phyloP scores from a whole-genome alignment of 2,329 filamentous ascomycete genomes.

The Phaeosphaeria sp. region DNA sequence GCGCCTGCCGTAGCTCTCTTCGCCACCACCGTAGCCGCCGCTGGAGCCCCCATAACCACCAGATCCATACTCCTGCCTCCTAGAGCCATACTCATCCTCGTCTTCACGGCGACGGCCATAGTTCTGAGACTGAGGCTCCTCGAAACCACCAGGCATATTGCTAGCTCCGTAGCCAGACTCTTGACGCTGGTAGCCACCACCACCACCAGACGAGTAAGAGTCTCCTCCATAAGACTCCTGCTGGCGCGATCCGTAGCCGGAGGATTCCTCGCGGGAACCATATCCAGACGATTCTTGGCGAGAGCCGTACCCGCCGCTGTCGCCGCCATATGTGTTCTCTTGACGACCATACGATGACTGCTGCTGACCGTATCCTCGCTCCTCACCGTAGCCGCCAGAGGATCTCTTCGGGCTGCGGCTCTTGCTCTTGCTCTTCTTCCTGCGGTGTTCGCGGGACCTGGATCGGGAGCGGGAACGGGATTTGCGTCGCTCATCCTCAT shows the following conservation, averaged over 20 bases:
- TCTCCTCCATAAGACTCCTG: constrained; percentile 7
- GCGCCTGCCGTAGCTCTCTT: constrained; percentile 26
- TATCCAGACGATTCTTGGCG: background rate
- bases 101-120: constrained; percentile 17
- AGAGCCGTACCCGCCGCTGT: background rate
- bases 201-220: background rate
- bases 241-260: constrained; percentile 16
- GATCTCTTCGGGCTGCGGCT: constrained; percentile 29
- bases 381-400: constrained; percentile 33
- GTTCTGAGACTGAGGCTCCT: constrained; percentile 9
- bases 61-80: constrained; percentile 25
- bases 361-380: constrained; percentile 25
- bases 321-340: constrained; percentile 10
- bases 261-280: constrained; percentile 8
- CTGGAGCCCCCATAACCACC: constrained; percentile 16
- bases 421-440: constrained; percentile 20
- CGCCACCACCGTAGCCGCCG: constrained; percentile 25
- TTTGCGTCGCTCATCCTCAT: constrained; percentile 11
- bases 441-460: constrained; percentile 21
- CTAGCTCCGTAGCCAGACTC: constrained; percentile 22
- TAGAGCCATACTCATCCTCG: constrained; percentile 21
- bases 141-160: constrained; percentile 10
- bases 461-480: constrained; percentile 19
- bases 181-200: constrained; percentile 12
- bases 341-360: constrained; percentile 12